These are phyloP conservation scores for Botryosphaeria dothidea DNA, from an alignment of 2,329 filamentous ascomycete species.

Conservation along the genomic window DNA sequence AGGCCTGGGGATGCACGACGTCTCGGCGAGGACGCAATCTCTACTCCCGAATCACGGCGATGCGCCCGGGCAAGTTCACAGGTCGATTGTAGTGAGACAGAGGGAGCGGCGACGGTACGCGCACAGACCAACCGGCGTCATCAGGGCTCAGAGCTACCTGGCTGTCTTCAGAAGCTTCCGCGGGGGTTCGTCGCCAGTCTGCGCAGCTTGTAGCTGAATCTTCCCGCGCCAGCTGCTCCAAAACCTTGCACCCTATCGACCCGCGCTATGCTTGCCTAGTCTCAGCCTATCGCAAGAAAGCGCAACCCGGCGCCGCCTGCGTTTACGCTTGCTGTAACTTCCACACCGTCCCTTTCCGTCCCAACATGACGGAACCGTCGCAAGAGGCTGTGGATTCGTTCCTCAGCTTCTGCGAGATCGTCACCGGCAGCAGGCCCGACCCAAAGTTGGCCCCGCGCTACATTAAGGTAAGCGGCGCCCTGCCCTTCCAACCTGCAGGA, in stretches of 20 bases:
- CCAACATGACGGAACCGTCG: slow-evolving; percentile 16
- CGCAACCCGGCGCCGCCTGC: neutral
- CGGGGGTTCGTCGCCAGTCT: neutral
- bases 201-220: neutral
- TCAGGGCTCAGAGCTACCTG: neutral
- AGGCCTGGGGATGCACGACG: too few species aligned
- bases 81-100: too few species aligned
- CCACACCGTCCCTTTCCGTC: neutral
- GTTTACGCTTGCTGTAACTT: neutral
- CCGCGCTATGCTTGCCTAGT: neutral
- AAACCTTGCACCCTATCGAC: neutral
- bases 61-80: too few species aligned
- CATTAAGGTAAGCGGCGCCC: neutral
- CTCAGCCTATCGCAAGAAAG: neutral
- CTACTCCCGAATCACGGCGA: too few species aligned
- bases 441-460: slow-evolving; percentile 7
- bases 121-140: neutral
- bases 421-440: neutral
- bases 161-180: neutral
- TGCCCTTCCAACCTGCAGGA: neutral
- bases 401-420: neutral
- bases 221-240: neutral
- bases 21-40: too few species aligned
- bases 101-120: neutral
- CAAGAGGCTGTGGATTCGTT: slow-evolving; percentile 15